Percentiles rank a stretch among this genome's conserved stretches.
phyloP scores from a whole-genome alignment of 345 rosid species.

The Limnanthes douglasii region DNA sequence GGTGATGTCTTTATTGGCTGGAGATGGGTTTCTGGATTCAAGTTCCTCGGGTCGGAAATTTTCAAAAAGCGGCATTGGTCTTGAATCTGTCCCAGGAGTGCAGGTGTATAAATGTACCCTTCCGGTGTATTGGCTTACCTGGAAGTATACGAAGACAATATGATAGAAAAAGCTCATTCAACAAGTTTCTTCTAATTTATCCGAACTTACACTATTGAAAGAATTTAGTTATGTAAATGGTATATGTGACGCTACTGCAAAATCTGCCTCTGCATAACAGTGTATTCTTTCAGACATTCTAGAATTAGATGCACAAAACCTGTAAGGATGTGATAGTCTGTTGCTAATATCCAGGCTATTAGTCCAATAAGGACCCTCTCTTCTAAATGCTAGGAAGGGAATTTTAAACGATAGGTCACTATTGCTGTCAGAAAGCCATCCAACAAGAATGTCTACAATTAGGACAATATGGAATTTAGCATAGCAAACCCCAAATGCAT shows the following conservation, averaged over 20 bases:
- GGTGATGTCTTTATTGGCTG: conserved; percentile 11
- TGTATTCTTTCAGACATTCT: too few relatives aligned
- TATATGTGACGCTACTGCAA: not conserved
- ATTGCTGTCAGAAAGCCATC: too few relatives aligned
- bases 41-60: conserved; percentile 79
- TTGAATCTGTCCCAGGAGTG: conserved; percentile 44
- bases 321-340: too few relatives aligned
- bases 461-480: not conserved
- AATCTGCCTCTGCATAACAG: too few relatives aligned
- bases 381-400: too few relatives aligned
- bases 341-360: too few relatives aligned
- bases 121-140: conserved; percentile 90
- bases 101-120: conserved; percentile 85
- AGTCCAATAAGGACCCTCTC: too few relatives aligned
- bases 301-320: too few relatives aligned
- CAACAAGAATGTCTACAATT: too few relatives aligned
- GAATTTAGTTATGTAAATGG: not conserved
- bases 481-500: not conserved
- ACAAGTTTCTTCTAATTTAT: conserved; percentile 1
- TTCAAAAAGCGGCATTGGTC: conserved; percentile 68
- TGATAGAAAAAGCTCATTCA: not conserved
- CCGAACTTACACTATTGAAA: not conserved
- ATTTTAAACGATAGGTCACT: too few relatives aligned
- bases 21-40: conserved; percentile 19
- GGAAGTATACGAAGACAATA: conserved; percentile 10